These are phyloP conservation scores for Fusarium sarcochroum DNA, from an alignment of 2,329 filamentous ascomycete genomes.

Conservation along the genomic window DNA sequence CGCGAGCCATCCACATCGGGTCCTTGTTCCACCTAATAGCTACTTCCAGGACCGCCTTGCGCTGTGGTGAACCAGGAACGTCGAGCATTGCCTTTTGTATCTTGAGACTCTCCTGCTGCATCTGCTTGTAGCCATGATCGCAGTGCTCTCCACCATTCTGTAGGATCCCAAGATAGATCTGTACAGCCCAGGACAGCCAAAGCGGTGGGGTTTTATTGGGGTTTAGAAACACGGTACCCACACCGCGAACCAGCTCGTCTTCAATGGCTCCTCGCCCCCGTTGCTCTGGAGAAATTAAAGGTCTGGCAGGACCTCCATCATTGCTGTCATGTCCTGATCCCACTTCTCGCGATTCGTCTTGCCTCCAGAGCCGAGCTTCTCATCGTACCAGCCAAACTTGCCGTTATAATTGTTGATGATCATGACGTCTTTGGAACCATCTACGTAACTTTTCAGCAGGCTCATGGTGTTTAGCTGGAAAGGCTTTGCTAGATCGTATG, in stretches of 20 bases:
- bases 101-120: slow-evolving; percentile 29
- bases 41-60: slow-evolving; percentile 10
- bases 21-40: slow-evolving; percentile 31
- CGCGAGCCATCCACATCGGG: slow-evolving; percentile 16
- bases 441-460: slow-evolving; percentile 6
- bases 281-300: slow-evolving; percentile 21
- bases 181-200: slow-evolving; percentile 35
- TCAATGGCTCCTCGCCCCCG: slow-evolving; percentile 13
- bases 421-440: rapidly evolving
- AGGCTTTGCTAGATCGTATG: slow-evolving; percentile 20
- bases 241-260: slow-evolving; percentile 41
- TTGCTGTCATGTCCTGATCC: slow-evolving; percentile 29
- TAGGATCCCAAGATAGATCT: slow-evolving; percentile 41
- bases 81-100: slow-evolving; percentile 35
- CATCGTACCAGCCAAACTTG: slow-evolving; percentile 39
- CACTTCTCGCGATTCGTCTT: slow-evolving; percentile 15
- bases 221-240: background rate
- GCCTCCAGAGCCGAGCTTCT: background rate
- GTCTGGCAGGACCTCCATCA: slow-evolving; percentile 28
- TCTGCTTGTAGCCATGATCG: background rate
- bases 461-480: slow-evolving; percentile 15
- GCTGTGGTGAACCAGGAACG: slow-evolving; percentile 5
- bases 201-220: background rate
- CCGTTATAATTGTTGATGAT: slow-evolving; percentile 34
- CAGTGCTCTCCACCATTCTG: slow-evolving; percentile 20